Base-by-base conservation (phyloP, 176 grass and related monocot genomes). In the Bothriochloa decipiens region DNA sequence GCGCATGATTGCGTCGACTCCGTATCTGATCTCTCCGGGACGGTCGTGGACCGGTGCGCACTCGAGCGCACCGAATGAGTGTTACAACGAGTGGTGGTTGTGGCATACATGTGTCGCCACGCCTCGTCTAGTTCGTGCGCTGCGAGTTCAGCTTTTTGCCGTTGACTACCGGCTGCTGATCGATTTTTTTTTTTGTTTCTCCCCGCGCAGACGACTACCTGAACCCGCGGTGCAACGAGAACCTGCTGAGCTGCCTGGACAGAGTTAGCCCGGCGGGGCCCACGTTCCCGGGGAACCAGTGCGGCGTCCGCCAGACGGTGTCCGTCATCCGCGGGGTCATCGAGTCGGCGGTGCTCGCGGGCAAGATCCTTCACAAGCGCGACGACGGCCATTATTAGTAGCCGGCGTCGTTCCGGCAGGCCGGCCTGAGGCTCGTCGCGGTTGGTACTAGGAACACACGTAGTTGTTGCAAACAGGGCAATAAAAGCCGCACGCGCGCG, bases 161-260 rank as follows among this genome's bases (percentile, higher is more conserved):
- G 65, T 68, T 81, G 78, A 68, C 78, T 68, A 0, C 32, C 8
- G 9, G 42, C 11, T 37, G 18, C 46, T 53, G 65, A 81, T 22
- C 35, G 43, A 55, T 25, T 28, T 16, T 47, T 73, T 73, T 16
- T 15, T 15, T 20, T 1, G 0, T 47, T 12, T 13, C 4, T 0
- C 0, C 6, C 4, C 22, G 68, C 95, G 76, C 95, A 98, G 96
- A 98, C 90, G 96, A 98, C 83, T 98, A 98, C 92, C 87, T 98
- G 77, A 95, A 88, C 86, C 65, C 88, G 7, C 63, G 64, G 65
- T 98, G 96, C 96, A 98, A 93, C 83, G 45, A 87, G 83, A 87
- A 98, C 83, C 77, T 98, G 76, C 85, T 89, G 17, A 67, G 81
- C 33, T 98, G 96, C 89, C 55, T 95, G 14, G 83, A 50, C 35